Evolutionary conservation across 192 early-diverging fungal genomes (phyloP), one percentile per base, ranked within the genome.

Genomic region (Cetraspora pellucida): DNA sequence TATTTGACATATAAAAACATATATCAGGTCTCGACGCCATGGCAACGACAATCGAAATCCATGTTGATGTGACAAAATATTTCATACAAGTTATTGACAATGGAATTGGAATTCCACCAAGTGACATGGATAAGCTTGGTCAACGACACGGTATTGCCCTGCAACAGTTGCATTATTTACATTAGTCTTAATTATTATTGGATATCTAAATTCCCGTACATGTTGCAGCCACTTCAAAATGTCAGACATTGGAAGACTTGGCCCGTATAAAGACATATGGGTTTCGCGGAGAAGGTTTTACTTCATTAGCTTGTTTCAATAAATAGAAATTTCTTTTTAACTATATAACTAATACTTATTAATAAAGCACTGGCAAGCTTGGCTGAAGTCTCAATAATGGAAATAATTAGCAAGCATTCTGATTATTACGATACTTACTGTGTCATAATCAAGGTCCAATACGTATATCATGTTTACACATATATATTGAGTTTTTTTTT

Each of bases 241-340:
- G 78, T 46, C 81, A 81, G 14, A 79, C 82, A 0, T 55, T 86
- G 1, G 52, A 69, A 21, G 87, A 88, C 72, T 75, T 89, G 0
- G 30, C 79, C 27, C 28, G 75, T 3, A 68, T 82, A 10, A 75
- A 54, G 9, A 87, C 89, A 9, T 91, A 86, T 82, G 91, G 91
- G 9, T 93, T 90, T 55, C 84, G 91, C 8, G 91, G 91, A n/a
- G 90, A 93, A 87, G 90, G 90, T 76, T 31, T 43, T 65, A 7
- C 19, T 44, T 19, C n/a, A 27, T 47, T 43, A 25, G 63, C 7
- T 19, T n/a, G 31, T 14, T 31, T 71, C 44, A 50, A 21, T 65
- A 19, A 3, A 1, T 27, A 10, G 17, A 37, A 37, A 43, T 21
- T 19, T 13, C 23, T 49, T 28, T n/a, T 74, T 21, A 44, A 30